Base-by-base conservation (phyloP, 139 green algal genomes). In the Gonium pectorale region DNA sequence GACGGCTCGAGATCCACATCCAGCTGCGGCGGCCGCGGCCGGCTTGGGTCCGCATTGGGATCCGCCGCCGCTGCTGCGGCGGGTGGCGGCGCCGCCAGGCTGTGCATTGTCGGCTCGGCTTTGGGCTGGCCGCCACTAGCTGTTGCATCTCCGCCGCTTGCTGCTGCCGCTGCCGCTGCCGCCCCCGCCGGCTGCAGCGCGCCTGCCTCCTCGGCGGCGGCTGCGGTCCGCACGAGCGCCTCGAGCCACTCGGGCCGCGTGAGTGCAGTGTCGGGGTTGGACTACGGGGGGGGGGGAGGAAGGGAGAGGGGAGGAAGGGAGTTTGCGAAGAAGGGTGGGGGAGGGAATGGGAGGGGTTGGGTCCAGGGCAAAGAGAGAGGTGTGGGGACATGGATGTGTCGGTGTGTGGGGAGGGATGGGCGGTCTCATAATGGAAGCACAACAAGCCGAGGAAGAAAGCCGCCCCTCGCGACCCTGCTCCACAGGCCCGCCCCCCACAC, bases 201-300 rank as follows among this genome's bases (percentile, higher is more conserved):
- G n/a, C n/a, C n/a, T n/a, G n/a, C n/a, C n/a, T n/a, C n/a, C n/a
- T n/a, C 49, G 13, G 49, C 93, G 46, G 84, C 81, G 13, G 87
- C 60, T 31, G 86, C 71, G 2, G 90, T 63, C 38, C 92, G 82
- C 19, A 93, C 40, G 22, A 93, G 37, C 19, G 83, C 87, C 72
- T 95, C 92, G 22, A 95, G 8, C 71, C 92, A 94, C 86, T 94
- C 89, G 40, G 87, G 90, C 2, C 92, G 87, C 80, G 91, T 91
- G 38, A 95, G 83, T 5, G 88, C 70, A 46, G 94, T 88, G 77
- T 94, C 90, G 26, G 82, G 60, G 71, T 89, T 90, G 49, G 72
- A 73, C 63, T 90, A 38, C 1, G 37, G 37, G 40, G 1, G 26
- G 21, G 7, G 0, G 37, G 35, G 66, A 72, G 33, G 5, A 72